Base-by-base conservation (phyloP, 345 rosid genomes). In the Citrus maxima region DNA sequence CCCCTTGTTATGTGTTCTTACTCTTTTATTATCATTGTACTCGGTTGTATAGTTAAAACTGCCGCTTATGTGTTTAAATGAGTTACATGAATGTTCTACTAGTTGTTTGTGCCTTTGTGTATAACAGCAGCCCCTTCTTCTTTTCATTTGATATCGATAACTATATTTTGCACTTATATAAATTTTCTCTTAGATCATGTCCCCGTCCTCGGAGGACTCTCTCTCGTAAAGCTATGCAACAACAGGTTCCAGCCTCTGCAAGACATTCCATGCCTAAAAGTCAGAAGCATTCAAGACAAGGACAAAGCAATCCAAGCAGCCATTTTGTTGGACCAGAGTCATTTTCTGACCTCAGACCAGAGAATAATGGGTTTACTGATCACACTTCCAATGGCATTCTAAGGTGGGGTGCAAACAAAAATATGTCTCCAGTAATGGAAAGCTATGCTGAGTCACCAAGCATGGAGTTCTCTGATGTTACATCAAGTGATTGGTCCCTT, bases 401-500 rank as follows among this genome's bases (percentile, higher is more conserved):
- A 68, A 75, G 80, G 73, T 66, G 51, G 70, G 78, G 77, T 49
- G 77, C 75, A 58, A 81, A 75, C 72, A 61, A 76, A 60, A 78
- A 81, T 30, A 46, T 51, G 35, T 51, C 25, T 59, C 84, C 78
- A 1, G 79, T 76, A 64, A 74, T 80, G 78, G 88, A 80, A 81
- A 87, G 74, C 56, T 75, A 56, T 56, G 28, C 67, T 3, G 79
- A 84, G 58, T 58, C 61, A 24, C n/a, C 9, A 10, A 34, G 75
- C 59, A 14, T 71, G 58, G 87, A 85, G 78, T 88, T 88, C 77
- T 86, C 88, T n/a, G 95, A 93, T 65, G 88, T 90, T 46, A 82
- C 94, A 24, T 89, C 94, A 72, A 92, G 98, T 38, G 95, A 93
- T 54, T 82, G 96, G 96, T 93, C 98, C 75, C 86, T 92, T 77